A percentile compares a stretch with the other conserved stretches of the same genome.
Evolutionary conservation across 768 basidiomycete species (phyloP).

Genomic region (Hysterangium stoloniferum): DNA sequence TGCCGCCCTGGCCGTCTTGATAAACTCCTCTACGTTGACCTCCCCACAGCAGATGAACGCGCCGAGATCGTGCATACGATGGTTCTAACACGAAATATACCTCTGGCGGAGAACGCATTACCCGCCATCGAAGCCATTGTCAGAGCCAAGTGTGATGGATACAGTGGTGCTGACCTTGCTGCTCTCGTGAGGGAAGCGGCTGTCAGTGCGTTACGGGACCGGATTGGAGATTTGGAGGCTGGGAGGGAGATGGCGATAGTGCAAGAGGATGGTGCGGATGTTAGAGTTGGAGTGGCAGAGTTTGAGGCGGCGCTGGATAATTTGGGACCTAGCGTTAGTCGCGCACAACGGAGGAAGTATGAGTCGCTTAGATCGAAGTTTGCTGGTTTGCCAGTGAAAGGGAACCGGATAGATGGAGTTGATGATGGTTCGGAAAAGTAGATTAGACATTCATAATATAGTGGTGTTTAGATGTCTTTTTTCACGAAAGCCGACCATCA

Average conservation of each 20-base stretch:
- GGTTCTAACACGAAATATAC: conserved; percentile 48
- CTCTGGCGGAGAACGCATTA: conserved; percentile 36
- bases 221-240: conserved; percentile 28
- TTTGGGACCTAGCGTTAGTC: conserved; percentile 80
- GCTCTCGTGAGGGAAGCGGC: conserved; percentile 86
- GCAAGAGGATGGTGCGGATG: conserved; percentile 18
- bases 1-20: conserved; percentile 93
- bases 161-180: conserved; percentile 88
- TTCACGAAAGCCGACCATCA: too few species aligned
- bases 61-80: conserved; percentile 80
- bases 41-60: conserved; percentile 66
- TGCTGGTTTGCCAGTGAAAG: conserved; percentile 62
- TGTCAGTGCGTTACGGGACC: conserved; percentile 65
- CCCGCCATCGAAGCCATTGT: conserved; percentile 41
- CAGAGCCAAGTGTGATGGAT: conserved; percentile 66
- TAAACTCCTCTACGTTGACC: conserved; percentile 89
- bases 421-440: conserved; percentile 16
- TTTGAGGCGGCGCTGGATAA: conserved; percentile 71
- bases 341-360: conserved; percentile 74
- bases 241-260: background rate
- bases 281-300: conserved; percentile 50
- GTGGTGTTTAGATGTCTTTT: too few species aligned
- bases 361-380: conserved; percentile 75
- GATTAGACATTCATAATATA: too few species aligned
- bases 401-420: conserved; percentile 27